These are phyloP conservation scores for Nemania sp. DNA, from an alignment of 2,329 filamentous ascomycete genomes.

Conservation along the genomic window DNA sequence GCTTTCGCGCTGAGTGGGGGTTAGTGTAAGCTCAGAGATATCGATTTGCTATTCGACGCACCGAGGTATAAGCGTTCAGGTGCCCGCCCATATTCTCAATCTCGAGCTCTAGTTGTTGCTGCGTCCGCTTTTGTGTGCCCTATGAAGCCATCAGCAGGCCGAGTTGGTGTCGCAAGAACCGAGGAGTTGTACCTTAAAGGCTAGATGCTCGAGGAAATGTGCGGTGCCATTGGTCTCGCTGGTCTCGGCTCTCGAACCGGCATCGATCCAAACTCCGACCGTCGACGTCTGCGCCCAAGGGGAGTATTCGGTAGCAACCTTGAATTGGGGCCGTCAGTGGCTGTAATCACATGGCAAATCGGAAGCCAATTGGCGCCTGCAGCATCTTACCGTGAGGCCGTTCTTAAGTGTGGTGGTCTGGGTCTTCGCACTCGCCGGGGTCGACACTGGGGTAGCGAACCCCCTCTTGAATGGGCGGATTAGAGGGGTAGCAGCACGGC, in stretches of 20 bases:
- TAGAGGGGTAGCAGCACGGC: conserved; percentile 83
- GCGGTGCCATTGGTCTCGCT: conserved; percentile 98
- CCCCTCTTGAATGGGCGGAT: conserved; percentile 83
- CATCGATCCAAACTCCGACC: conserved; percentile 99
- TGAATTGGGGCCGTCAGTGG: conserved; percentile 44
- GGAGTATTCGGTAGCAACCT: conserved; percentile 98
- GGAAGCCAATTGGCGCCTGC: conserved; percentile 46
- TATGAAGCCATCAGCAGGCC: conserved; percentile 53
- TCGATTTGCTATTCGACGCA: conserved; percentile 62
- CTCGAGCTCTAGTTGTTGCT: conserved; percentile 98
- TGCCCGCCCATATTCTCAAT: conserved; percentile 99
- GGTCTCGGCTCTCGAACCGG: conserved; percentile 97
- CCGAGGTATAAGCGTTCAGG: conserved; percentile 99
- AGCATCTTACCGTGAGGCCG: conserved; percentile 84
- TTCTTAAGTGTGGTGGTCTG: conserved; percentile 97
- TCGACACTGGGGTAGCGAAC: conserved; percentile 85
- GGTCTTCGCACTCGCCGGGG: conserved; percentile 78
- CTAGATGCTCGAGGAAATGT: conserved; percentile 99
- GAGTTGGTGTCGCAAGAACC: conserved; percentile 14
- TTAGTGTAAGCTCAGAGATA: conserved; percentile 27
- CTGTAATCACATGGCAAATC: conserved; percentile 6
- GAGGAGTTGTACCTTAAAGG: conserved; percentile 85
- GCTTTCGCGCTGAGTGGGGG: conserved; percentile 83
- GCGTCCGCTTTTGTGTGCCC: conserved; percentile 94
- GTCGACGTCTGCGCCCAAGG: conserved; percentile 98